These are phyloP conservation scores for Silene uniflora DNA, from an alignment of 148 eudicot species.

Conservation along the genomic window DNA sequence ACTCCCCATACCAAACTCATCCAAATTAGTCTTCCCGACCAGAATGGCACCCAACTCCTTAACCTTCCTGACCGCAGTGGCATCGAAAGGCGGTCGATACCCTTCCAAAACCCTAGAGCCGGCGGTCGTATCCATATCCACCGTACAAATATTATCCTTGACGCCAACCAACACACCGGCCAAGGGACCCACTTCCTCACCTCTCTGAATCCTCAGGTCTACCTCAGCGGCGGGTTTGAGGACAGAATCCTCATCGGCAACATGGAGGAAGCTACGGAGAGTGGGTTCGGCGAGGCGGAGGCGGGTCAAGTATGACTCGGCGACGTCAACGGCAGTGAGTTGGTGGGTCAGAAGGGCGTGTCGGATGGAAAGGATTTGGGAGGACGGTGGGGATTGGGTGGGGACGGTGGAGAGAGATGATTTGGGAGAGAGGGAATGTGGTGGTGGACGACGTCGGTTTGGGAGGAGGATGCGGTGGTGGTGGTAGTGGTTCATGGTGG, in stretches of 20 bases:
- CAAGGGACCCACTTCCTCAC: conserved; percentile 61
- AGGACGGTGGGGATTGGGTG: conserved; percentile 15
- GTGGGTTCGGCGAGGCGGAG: conserved; percentile 62
- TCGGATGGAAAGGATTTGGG: conserved; percentile 79
- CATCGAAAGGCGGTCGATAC: conserved; percentile 77
- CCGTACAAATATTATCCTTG: conserved; percentile 88
- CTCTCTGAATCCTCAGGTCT: conserved; percentile 49
- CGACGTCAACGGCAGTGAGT: conserved; percentile 62
- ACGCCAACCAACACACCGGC: conserved; percentile 84
- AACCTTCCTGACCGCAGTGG: conserved; percentile 72
- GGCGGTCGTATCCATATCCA: conserved; percentile 78
- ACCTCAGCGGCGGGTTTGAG: conserved; percentile 53
- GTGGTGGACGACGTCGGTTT: conserved; percentile 28
- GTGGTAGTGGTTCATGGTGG: conserved; percentile 43
- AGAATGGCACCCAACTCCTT: conserved; percentile 76
- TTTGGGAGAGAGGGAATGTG: conserved; percentile 25
- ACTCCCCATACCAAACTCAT: conserved; percentile 99
- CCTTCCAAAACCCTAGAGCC: conserved; percentile 72
- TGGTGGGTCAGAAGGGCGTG: conserved; percentile 66
- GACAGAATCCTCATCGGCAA: conserved; percentile 41
- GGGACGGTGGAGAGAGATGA: conserved; percentile 30
- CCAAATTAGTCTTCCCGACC: conserved; percentile 97
- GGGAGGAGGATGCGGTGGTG: conserved; percentile 47
- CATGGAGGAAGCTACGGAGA: conserved; percentile 62
- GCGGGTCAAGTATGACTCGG: conserved; percentile 50